Percentiles rank a stretch among this genome's conserved stretches.
phyloP scores from a whole-genome alignment of 768 basidiomycete genomes.

The Phanerochaete carnosa region DNA sequence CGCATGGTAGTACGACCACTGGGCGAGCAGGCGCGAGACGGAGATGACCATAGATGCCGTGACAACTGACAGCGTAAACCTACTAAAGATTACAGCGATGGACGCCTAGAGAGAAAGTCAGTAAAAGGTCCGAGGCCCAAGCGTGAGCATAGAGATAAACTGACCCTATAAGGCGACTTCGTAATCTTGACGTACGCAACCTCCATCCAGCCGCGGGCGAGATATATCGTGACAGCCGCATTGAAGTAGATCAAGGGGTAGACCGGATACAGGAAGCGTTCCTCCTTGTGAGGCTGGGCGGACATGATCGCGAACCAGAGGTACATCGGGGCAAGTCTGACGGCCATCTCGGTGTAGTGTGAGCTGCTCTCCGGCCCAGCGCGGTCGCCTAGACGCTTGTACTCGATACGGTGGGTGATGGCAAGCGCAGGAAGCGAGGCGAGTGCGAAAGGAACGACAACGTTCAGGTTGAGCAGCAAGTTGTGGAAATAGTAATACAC shows the following conservation, averaged over 20 bases:
- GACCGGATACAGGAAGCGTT: constrained; percentile 96
- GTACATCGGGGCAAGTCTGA: constrained; percentile 87
- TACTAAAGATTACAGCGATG: constrained; percentile 68
- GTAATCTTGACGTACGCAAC: constrained; percentile 68
- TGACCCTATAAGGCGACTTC: constrained; percentile 80
- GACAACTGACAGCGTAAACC: constrained; percentile 69
- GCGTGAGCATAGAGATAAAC: constrained; percentile 22
- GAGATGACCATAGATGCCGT: constrained; percentile 68
- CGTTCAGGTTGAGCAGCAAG: constrained; percentile 92
- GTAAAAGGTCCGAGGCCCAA: neutral
- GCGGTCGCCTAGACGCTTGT: constrained; percentile 63
- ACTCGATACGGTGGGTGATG: constrained; percentile 73
- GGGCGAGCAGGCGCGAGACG: constrained; percentile 73
- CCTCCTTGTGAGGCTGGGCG: constrained; percentile 91
- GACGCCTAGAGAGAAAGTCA: constrained; percentile 57
- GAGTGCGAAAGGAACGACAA: constrained; percentile 77
- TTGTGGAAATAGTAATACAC: constrained; percentile 86
- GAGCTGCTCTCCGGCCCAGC: constrained; percentile 61
- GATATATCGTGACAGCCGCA: constrained; percentile 83
- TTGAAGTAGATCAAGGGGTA: constrained; percentile 94
- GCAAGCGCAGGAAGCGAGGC: constrained; percentile 74
- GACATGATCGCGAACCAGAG: constrained; percentile 84
- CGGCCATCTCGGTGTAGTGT: constrained; percentile 70
- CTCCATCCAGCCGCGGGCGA: constrained; percentile 87
- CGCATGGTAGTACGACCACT: constrained; percentile 88